Percentiles rank a stretch among this genome's conserved stretches.
These are phyloP conservation scores for Thielaviopsis populi DNA, from an alignment of 2,329 filamentous ascomycete species.

Conservation along the genomic window DNA sequence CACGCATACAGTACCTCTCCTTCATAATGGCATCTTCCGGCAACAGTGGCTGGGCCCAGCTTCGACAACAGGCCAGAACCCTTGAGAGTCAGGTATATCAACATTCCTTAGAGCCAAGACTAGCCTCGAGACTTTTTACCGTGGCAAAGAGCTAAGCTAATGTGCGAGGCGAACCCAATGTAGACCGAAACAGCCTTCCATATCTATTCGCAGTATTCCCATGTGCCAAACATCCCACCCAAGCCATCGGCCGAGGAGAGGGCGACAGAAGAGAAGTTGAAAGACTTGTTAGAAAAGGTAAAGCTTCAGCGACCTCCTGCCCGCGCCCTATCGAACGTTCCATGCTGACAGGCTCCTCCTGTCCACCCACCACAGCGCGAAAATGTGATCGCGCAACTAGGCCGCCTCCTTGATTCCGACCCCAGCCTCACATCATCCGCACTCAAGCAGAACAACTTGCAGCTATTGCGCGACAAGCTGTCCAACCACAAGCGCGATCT, in stretches of 20 bases:
- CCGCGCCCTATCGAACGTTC: neutral
- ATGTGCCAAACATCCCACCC: slow-evolving; percentile 59
- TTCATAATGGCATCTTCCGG: slow-evolving; percentile 22
- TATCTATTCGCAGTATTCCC: slow-evolving; percentile 80
- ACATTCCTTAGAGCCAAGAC: neutral
- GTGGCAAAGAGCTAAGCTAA: slow-evolving; percentile 14
- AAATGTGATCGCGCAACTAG: slow-evolving; percentile 62
- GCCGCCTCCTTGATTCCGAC: slow-evolving; percentile 85
- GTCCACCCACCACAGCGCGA: slow-evolving; percentile 49
- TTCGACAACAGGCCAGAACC: slow-evolving; percentile 78
- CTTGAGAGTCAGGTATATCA: slow-evolving; percentile 70
- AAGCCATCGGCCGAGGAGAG: slow-evolving; percentile 78
- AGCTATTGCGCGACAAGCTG: slow-evolving; percentile 80
- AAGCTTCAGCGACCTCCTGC: slow-evolving; percentile 8
- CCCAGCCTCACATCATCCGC: slow-evolving; percentile 73
- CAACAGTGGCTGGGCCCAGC: slow-evolving; percentile 71
- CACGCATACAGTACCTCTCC: neutral
- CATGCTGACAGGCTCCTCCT: slow-evolving; percentile 15
- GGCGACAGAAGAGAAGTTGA: slow-evolving; percentile 62
- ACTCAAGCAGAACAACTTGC: slow-evolving; percentile 91
- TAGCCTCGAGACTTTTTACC: neutral
- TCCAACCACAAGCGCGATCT: slow-evolving; percentile 76
- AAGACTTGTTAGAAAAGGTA: slow-evolving; percentile 74
- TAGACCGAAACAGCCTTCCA: slow-evolving; percentile 76
- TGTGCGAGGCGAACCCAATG: neutral